Evolutionary conservation across 2,329 filamentous ascomycete genomes (phyloP).

Genomic region (Leptosphaerulina australis): DNA sequence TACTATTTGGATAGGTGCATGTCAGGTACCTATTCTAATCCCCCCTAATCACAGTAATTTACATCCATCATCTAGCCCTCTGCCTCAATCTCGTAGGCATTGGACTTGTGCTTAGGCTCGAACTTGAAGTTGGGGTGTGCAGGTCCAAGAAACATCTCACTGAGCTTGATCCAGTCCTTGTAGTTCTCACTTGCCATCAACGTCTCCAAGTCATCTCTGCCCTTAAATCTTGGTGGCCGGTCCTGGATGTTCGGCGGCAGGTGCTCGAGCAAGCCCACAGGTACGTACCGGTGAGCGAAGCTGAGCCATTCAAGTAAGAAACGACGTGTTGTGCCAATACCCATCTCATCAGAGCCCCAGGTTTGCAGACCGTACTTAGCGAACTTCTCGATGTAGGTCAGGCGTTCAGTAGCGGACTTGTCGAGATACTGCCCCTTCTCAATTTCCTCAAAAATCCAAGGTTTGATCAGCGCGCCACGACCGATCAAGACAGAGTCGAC

Average conservation of each 20-base stretch:
- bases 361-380: slow-evolving; percentile 87
- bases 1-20: background rate
- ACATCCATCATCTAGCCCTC: slow-evolving; percentile 35
- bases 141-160: slow-evolving; percentile 96
- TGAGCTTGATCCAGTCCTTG: slow-evolving; percentile 98
- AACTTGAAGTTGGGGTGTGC: slow-evolving; percentile 91
- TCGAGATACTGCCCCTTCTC: slow-evolving; percentile 90
- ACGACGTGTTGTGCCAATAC: slow-evolving; percentile 84
- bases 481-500: slow-evolving; percentile 97
- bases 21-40: background rate
- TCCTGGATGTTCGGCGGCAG: slow-evolving; percentile 90
- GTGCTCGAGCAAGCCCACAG: slow-evolving; percentile 84
- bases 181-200: slow-evolving; percentile 88
- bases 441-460: slow-evolving; percentile 98
- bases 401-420: slow-evolving; percentile 86
- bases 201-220: slow-evolving; percentile 91
- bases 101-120: slow-evolving; percentile 96
- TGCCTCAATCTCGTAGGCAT: slow-evolving; percentile 79
- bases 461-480: slow-evolving; percentile 95
- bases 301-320: slow-evolving; percentile 97
- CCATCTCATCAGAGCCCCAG: slow-evolving; percentile 95
- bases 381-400: slow-evolving; percentile 87
- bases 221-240: slow-evolving; percentile 80
- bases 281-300: slow-evolving; percentile 91
- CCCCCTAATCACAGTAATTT: background rate